Conservation (phyloP, 768 basidiomycete species). For the Ramaria sp. region DNA sequence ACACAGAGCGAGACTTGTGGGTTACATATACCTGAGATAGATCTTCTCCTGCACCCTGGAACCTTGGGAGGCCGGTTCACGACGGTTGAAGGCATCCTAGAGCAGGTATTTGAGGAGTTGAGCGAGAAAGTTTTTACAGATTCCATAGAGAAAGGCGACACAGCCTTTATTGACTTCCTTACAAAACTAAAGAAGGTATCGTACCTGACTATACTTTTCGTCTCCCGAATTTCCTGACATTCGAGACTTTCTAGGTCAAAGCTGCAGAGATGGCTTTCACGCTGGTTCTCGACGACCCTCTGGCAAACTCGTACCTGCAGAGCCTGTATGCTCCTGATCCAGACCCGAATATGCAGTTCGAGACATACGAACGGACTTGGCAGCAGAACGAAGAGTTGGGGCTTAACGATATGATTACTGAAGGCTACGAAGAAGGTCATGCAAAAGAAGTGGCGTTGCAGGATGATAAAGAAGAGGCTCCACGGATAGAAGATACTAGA, state of each 20-base stretch:
- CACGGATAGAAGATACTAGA: background rate
- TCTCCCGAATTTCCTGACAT: background rate
- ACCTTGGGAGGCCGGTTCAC: slow-evolving; percentile 97
- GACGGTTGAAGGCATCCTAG: slow-evolving; percentile 88
- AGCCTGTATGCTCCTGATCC: slow-evolving; percentile 96
- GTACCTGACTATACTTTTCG: background rate
- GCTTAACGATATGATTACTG: slow-evolving; percentile 81
- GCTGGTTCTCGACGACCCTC: slow-evolving; percentile 87
- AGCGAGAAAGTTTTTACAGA: slow-evolving; percentile 81
- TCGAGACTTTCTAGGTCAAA: slow-evolving; percentile 45
- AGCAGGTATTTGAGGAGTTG: slow-evolving; percentile 92
- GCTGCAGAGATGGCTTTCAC: slow-evolving; percentile 75
- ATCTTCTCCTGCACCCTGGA: slow-evolving; percentile 82
- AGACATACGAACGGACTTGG: slow-evolving; percentile 73
- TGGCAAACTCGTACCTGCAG: slow-evolving; percentile 93
- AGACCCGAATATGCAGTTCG: slow-evolving; percentile 86
- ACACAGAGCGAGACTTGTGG: slow-evolving; percentile 86
- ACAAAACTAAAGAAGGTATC: slow-evolving; percentile 61
- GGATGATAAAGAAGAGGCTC: background rate
- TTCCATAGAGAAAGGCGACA: slow-evolving; percentile 38
- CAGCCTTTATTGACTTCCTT: slow-evolving; percentile 69
- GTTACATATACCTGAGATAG: slow-evolving; percentile 86
- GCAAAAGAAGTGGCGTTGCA: slow-evolving; percentile 1
- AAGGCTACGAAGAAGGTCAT: slow-evolving; percentile 46
- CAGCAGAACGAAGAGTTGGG: slow-evolving; percentile 95